phyloP scores from a whole-genome alignment of 805 yeast species.

The Starmerella apis region DNA sequence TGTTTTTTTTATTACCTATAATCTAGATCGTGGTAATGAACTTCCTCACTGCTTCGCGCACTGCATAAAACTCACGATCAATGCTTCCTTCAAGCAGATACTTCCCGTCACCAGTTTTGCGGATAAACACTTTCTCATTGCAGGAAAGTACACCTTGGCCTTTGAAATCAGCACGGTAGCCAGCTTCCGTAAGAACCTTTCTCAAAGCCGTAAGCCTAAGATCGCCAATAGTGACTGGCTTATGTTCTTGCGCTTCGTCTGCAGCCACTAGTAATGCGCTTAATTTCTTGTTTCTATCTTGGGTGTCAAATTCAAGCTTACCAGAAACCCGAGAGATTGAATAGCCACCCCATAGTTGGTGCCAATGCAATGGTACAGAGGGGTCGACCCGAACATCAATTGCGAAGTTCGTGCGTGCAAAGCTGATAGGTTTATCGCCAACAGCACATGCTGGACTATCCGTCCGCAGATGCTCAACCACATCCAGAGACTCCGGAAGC shows the following conservation, averaged over 20 bases:
- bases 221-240: conserved; percentile 73
- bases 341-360: conserved; percentile 66
- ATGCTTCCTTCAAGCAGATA: conserved; percentile 76
- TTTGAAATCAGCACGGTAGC: conserved; percentile 72
- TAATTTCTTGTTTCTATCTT: conserved; percentile 10
- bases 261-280: conserved; percentile 12
- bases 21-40: conserved; percentile 21
- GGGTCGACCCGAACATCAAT: conserved; percentile 51
- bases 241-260: not conserved
- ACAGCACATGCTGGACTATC: conserved; percentile 6
- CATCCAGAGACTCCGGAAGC: conserved; percentile 33
- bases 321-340: conserved; percentile 77
- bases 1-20: not conserved
- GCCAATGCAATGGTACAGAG: conserved; percentile 66
- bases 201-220: conserved; percentile 72
- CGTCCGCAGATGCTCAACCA: conserved; percentile 15
- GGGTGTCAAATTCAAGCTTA: conserved; percentile 28
- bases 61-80: conserved; percentile 55
- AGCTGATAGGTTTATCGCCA: conserved; percentile 13
- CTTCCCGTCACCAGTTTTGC: conserved; percentile 72
- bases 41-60: conserved; percentile 23
- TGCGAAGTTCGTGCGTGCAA: conserved; percentile 20
- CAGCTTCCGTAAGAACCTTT: conserved; percentile 45
- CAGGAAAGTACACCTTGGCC: conserved; percentile 90
- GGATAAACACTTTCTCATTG: conserved; percentile 61